These are phyloP conservation scores for Penicillium sp. DNA, from an alignment of 2,329 filamentous ascomycete genomes.

Conservation along the genomic window DNA sequence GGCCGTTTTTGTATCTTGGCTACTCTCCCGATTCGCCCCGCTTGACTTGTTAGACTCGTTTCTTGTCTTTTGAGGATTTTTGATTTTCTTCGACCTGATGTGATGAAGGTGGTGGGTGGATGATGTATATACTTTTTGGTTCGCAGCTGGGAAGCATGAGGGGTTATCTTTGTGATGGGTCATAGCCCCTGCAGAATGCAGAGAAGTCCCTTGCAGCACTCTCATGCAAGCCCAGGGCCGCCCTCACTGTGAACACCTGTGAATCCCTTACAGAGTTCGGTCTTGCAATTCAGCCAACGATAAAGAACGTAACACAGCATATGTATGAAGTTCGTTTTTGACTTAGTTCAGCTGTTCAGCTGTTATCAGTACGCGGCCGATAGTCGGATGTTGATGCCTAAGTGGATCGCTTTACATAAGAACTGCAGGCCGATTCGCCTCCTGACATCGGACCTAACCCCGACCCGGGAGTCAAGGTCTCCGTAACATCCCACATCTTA, in stretches of 20 bases:
- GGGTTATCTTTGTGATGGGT: no score
- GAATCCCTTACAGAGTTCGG: no score
- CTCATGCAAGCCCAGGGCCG: neutral
- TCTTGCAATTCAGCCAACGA: neutral
- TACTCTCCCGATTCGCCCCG: no score
- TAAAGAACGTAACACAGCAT: neutral
- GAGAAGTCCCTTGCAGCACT: neutral
- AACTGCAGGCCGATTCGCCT: neutral
- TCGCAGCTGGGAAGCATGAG: no score
- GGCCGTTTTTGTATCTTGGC: neutral
- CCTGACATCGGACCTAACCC: neutral
- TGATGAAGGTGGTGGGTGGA: no score
- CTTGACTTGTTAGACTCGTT: no score
- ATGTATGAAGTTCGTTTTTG: no score
- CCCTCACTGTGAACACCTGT: no score
- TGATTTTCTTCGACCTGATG: no score
- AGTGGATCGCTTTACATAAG: no score
- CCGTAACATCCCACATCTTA: slow-evolving; percentile 1
- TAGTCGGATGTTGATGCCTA: neutral
- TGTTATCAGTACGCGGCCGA: neutral
- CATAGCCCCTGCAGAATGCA: neutral
- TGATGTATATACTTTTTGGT: no score
- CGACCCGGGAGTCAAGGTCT: neutral
- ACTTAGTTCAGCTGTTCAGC: neutral
- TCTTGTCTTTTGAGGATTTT: no score